Conservation (phyloP, 441 rosid species). For the Gossypium davidsonii region DNA sequence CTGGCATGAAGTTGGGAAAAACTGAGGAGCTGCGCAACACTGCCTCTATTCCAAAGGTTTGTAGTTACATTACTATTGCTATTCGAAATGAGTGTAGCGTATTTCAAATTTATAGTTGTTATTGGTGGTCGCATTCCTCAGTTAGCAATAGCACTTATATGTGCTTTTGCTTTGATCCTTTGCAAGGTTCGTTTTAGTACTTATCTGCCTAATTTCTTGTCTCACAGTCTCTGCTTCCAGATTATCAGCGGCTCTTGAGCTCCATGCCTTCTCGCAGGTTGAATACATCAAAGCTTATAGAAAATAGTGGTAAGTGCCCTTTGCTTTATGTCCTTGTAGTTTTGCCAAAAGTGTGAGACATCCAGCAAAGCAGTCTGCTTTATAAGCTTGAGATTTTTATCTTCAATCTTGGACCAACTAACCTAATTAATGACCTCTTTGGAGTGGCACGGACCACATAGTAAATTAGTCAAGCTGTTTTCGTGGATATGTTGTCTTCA, state of each 20-base stretch:
- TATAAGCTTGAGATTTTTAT: neutral
- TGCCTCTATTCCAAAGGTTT: conserved; percentile 92
- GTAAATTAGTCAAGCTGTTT: neutral
- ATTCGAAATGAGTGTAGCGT: neutral
- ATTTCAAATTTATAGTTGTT: conserved; percentile 2
- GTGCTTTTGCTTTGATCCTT: conserved; percentile 15
- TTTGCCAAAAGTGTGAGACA: neutral
- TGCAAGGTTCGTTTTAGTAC: conserved; percentile 34
- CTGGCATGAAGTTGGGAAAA: conserved; percentile 73
- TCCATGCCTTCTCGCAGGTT: conserved; percentile 98
- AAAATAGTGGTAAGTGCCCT: conserved; percentile 75
- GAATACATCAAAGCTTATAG: conserved; percentile 89
- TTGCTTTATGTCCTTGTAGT: neutral
- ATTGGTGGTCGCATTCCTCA: neutral
- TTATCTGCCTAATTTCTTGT: conserved; percentile 37
- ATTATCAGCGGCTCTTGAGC: conserved; percentile 98
- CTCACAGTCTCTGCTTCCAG: conserved; percentile 98
- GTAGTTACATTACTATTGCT: conserved; percentile 3
- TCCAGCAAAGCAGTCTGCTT: neutral
- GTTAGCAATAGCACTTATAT: conserved; percentile 1
- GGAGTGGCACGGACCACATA: neutral
- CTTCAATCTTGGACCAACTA: neutral
- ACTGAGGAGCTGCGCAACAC: conserved; percentile 96
- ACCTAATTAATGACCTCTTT: neutral
- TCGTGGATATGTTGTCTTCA: neutral